Evolutionary conservation across 257 asterid genomes (phyloP), one percentile per base, ranked within the genome.

Genomic region (Solanum neorickii): DNA sequence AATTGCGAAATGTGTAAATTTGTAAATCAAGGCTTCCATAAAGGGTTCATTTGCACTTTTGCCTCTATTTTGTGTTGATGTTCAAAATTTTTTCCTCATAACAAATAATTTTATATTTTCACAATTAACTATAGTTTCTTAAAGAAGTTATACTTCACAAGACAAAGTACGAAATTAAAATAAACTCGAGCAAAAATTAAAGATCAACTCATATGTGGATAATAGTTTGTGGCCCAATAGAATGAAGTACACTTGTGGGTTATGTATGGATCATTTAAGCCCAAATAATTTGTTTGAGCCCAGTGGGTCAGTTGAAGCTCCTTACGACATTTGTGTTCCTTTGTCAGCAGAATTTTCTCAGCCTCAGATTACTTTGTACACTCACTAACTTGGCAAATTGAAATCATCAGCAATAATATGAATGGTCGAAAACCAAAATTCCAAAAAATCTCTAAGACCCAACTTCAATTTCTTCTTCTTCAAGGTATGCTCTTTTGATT

Each of bases 391-490:
- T 44, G 12, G 0, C 47, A 60, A 39, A 39, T 9, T 21, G 69
- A 39, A n/a, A 62, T 49, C 74, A 62, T 49, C 80, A 83, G 74
- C 70, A 83, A 33, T 85, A 76, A 90, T 42, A 31, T 20, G 68
- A 47, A 80, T 49, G 69, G 85, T 49, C 42, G 10, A 27, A 29
- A 80, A 27, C 66, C 29, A 47, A 80, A 16, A 9, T 41, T 47
- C 69, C 85, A 80, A 9, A 80, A 9, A 80, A 47, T 80, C 68
- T 46, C 18, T 27, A 27, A 78, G 11, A 27, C 0, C 66, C 42
- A 44, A 33, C 0, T 78, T 35, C 16, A 18, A 16, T 27, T 59
- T n/a, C 23, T 6, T 76, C 6, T 5, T 49, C 20, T 44, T 25
- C 25, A 47, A 80, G 68, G 85, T 49, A 47, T 80, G 68, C 39